These are phyloP conservation scores for Trametes polyzona DNA, from an alignment of 1,284 basidiomycete species.

Conservation along the genomic window DNA sequence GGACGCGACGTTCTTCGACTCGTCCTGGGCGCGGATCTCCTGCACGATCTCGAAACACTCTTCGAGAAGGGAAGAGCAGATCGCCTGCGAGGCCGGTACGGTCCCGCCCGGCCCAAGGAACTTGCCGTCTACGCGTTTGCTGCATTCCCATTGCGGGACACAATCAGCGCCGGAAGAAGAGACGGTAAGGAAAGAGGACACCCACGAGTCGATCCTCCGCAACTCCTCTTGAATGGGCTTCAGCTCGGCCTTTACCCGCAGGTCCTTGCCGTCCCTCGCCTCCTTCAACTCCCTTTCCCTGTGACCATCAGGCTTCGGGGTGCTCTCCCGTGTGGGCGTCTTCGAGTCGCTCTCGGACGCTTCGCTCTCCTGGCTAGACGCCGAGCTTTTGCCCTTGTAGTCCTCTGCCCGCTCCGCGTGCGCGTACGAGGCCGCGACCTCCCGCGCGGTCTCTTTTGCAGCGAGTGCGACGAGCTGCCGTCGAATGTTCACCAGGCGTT, in stretches of 20 bases:
- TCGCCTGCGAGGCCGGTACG: slow-evolving; percentile 88
- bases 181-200: slow-evolving; percentile 40
- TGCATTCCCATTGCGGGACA: slow-evolving; percentile 39
- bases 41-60: slow-evolving; percentile 97
- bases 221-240: slow-evolving; percentile 93
- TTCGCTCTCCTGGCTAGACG: slow-evolving; percentile 14
- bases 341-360: slow-evolving; percentile 25
- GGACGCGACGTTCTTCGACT: slow-evolving; percentile 87
- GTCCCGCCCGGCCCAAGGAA: slow-evolving; percentile 93
- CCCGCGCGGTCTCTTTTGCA: slow-evolving; percentile 56
- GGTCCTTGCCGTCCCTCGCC: slow-evolving; percentile 53
- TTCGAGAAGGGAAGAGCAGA: slow-evolving; percentile 90
- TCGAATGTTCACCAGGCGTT: slow-evolving; percentile 86
- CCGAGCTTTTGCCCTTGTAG: slow-evolving; percentile 14
- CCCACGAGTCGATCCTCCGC: slow-evolving; percentile 92
- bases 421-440: slow-evolving; percentile 27
- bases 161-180: slow-evolving; percentile 36
- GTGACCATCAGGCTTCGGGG: slow-evolving; percentile 32
- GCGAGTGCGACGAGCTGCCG: slow-evolving; percentile 90
- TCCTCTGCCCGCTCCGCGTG: slow-evolving; percentile 10
- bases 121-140: slow-evolving; percentile 94
- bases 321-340: slow-evolving; percentile 37
- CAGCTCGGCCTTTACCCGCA: slow-evolving; percentile 82
- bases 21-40: slow-evolving; percentile 94
- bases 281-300: slow-evolving; percentile 62